These are phyloP conservation scores for Pseudopithomyces chartarum DNA, from an alignment of 2,329 filamentous ascomycete genomes.

Conservation along the genomic window DNA sequence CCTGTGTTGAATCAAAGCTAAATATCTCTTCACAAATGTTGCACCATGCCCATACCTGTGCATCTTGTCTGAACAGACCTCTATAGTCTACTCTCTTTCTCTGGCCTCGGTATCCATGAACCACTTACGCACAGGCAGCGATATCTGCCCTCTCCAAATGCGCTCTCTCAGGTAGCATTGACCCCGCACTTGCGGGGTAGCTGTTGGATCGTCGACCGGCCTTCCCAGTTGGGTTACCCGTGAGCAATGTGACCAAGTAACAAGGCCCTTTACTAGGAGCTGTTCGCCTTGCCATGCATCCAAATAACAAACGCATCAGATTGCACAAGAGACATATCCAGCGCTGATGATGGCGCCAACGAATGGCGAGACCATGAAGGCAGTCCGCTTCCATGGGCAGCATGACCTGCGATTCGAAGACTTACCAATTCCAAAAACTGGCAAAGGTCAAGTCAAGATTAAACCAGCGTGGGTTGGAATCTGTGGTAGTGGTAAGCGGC, in stretches of 20 bases:
- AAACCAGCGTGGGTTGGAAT: slow-evolving; percentile 50
- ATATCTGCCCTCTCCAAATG: background rate
- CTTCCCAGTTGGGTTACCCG: slow-evolving; percentile 5
- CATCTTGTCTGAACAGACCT: no score
- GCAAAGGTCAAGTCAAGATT: slow-evolving; percentile 50
- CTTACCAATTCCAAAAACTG: slow-evolving; percentile 47
- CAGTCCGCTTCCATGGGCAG: slow-evolving; percentile 53
- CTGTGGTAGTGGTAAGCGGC: slow-evolving; percentile 44
- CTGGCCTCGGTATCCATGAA: background rate
- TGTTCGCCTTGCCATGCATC: background rate
- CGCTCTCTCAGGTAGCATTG: background rate
- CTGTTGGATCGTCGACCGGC: slow-evolving; percentile 1
- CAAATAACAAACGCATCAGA: background rate
- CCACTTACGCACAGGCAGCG: background rate
- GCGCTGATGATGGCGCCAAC: slow-evolving; percentile 15
- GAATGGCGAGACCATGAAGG: slow-evolving; percentile 47
- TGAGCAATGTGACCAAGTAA: background rate
- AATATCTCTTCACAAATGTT: no score
- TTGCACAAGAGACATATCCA: background rate
- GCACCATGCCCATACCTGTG: no score
- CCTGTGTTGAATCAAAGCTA: no score
- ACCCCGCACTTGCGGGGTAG: slow-evolving; percentile 6
- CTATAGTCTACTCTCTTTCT: no score
- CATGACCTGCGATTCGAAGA: slow-evolving; percentile 50
- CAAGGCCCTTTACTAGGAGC: background rate